Percentiles rank a stretch among this genome's conserved stretches.
Evolutionary conservation across 805 yeast genomes (phyloP).

Genomic region (Vanderwaltozyma yarrowii): DNA sequence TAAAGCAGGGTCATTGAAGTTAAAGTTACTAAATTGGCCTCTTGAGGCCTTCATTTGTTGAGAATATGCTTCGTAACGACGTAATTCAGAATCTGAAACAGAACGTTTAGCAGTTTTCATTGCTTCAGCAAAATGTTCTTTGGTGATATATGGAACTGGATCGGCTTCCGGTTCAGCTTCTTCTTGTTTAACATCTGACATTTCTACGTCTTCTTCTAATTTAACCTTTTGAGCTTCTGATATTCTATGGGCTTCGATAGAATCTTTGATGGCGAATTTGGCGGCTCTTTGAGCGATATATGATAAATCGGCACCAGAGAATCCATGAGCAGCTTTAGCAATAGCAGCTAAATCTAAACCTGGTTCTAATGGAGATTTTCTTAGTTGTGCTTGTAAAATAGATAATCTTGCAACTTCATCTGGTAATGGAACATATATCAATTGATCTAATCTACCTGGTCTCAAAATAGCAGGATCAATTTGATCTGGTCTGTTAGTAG

Average conservation of each 20-base stretch:
- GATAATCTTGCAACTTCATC: conserved; percentile 91
- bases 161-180: conserved; percentile 47
- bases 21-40: conserved; percentile 86
- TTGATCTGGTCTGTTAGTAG: conserved; percentile 99
- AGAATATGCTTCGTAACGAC: conserved; percentile 97
- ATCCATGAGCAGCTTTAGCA: conserved; percentile 92
- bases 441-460: conserved; percentile 98
- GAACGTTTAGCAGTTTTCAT: conserved; percentile 99
- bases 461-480: conserved; percentile 97
- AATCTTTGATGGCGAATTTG: conserved; percentile 95
- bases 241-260: conserved; percentile 72
- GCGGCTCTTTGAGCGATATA: conserved; percentile 98
- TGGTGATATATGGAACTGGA: conserved; percentile 91
- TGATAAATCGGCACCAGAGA: conserved; percentile 97
- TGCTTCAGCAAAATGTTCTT: conserved; percentile 95
- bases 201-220: conserved; percentile 40
- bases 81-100: conserved; percentile 91
- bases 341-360: conserved; percentile 82
- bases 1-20: conserved; percentile 52
- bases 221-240: conserved; percentile 37
- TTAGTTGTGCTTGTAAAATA: conserved; percentile 87
- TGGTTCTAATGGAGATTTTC: conserved; percentile 98
- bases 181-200: conserved; percentile 30
- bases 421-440: conserved; percentile 97
- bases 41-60: conserved; percentile 94